Base-by-base conservation (phyloP, 1,284 basidiomycete species). In the Quambalaria eucalypti region DNA sequence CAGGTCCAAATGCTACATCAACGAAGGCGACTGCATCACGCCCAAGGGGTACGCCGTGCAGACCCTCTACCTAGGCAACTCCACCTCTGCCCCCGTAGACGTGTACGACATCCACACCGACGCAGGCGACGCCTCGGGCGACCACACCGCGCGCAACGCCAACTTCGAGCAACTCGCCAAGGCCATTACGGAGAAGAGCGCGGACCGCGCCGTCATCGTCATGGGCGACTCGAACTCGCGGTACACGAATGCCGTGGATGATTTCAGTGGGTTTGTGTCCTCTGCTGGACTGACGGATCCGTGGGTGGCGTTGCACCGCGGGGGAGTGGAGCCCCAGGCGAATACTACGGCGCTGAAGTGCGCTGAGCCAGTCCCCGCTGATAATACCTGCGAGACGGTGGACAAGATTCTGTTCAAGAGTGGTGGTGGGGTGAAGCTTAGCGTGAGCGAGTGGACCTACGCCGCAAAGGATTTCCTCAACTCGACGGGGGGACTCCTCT, bases 221-320 rank as follows among this genome's bases (percentile, higher is more conserved):
- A 57, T 57, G 56, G 56, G 56, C 25, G 56, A 57, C 36, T 53
- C 56, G 16, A 57, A 57, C 44, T 53, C 51, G 44, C 44, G 56
- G 7, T 57, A 57, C 23, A 57, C 56, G 4, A 48, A 49, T 12
- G 51, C 56, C 21, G 46, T 48, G 19, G 56, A 57, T 49, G 40
- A 47, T 23, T 49, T 57, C 4, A 5, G 28, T 9, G 21, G n/a
- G 7, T 54, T 57, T 19, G 9, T 57, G 49, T 40, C 38, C 3
- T n/a, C n/a, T n/a, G n/a, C n/a, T n/a, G n/a, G n/a, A n/a, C n/a
- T n/a, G n/a, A n/a, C n/a, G n/a, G n/a, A n/a, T n/a, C n/a, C n/a
- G n/a, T n/a, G n/a, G n/a, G n/a, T n/a, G n/a, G n/a, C n/a, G n/a
- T n/a, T n/a, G n/a, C n/a, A n/a, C n/a, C n/a, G n/a, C n/a, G n/a